Percentiles rank a stretch among this genome's conserved stretches.
Conservation (phyloP, 2,329 filamentous ascomycete species). For the Pseudonectria buxi region DNA sequence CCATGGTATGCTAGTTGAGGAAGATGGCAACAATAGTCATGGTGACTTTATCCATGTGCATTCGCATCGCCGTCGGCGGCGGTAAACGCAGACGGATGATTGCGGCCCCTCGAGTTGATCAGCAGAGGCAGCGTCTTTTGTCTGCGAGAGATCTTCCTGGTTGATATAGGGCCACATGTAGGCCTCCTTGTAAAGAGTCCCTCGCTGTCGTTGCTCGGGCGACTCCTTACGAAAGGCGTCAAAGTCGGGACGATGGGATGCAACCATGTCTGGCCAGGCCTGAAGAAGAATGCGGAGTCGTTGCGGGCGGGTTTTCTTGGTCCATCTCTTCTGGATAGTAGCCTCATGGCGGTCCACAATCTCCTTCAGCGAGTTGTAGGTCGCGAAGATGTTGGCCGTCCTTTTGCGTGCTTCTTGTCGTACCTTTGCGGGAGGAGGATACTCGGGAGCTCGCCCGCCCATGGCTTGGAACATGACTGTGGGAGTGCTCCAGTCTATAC, state of each 20-base stretch:
- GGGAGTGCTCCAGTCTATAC: constrained; percentile 4
- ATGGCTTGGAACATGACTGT: not conserved
- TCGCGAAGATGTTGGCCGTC: constrained; percentile 24
- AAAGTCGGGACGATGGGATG: constrained; percentile 46
- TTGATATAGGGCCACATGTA: constrained; percentile 52
- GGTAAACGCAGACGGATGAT: constrained; percentile 41
- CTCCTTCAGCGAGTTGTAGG: constrained; percentile 28
- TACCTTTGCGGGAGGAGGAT: constrained; percentile 3
- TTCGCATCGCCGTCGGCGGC: constrained; percentile 33
- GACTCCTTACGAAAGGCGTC: constrained; percentile 24
- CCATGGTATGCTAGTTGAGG: constrained; percentile 28
- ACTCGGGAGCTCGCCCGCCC: not conserved
- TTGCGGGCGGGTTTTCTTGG: constrained; percentile 43
- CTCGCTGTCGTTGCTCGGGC: constrained; percentile 5
- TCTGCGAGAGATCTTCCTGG: constrained; percentile 44
- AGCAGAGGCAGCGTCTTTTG: constrained; percentile 41
- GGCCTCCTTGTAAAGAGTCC: constrained; percentile 22
- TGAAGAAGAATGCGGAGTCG: constrained; percentile 37
- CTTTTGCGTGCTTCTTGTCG: constrained; percentile 7
- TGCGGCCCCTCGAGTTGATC: constrained; percentile 43
- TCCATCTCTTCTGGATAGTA: constrained; percentile 47
- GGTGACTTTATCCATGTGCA: constrained; percentile 23
- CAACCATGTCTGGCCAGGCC: constrained; percentile 45
- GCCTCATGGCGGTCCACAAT: constrained; percentile 45
- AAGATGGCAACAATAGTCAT: constrained; percentile 19